Evolutionary conservation across 495 filamentous ascomycete genomes (phyloP), one percentile per base, ranked within the genome.

Genomic region (Penicillium lividum): DNA sequence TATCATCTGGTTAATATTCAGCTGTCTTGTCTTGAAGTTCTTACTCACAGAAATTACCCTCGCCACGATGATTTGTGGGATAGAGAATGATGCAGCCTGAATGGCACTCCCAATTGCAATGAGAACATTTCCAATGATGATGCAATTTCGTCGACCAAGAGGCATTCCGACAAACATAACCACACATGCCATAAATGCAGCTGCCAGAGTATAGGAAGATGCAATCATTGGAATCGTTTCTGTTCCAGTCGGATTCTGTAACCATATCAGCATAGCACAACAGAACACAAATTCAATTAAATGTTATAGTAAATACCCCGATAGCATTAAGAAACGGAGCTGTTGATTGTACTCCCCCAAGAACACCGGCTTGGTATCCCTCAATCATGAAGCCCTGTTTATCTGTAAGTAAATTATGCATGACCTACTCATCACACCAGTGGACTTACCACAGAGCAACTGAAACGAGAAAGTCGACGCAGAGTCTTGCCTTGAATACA

Each of bases 211-310:
- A 54, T 72, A 73, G 8, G 59, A 62, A 2, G 70, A 69, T 0
- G 67, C 67, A 43, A 76, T 66, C 65, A 77, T 73, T 11, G 72
- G 72, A 44, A 77, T 77, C 8, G 61, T 68, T 29, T 71, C 68
- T 3, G 54, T 60, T 1, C 64, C 69, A 2, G 56, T 72, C 7
- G 71, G 73, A 47, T 77, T 68, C 38, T 40, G 4, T 16, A n/a
- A 40, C 38, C 38, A 40, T 5, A 13, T 40, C 6, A 40, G 38
- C 38, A 40, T 5, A 40, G 7, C 5, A n/a, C 15, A 22, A 22
- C 3, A 5, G 7, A n/a, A 40, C 0, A 0, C 1, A 40, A 40
- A 0, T 16, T 5, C 13, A 40, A 1, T 11, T 1, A 13, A 40
- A 15, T 40, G 13, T 33, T 33, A 0, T 10, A 33, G 9, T 33